Evolutionary conservation across 371 early-diverging fungal genomes (phyloP), one percentile per base, ranked within the genome.

Genomic region (Blyttiomyces sp.): DNA sequence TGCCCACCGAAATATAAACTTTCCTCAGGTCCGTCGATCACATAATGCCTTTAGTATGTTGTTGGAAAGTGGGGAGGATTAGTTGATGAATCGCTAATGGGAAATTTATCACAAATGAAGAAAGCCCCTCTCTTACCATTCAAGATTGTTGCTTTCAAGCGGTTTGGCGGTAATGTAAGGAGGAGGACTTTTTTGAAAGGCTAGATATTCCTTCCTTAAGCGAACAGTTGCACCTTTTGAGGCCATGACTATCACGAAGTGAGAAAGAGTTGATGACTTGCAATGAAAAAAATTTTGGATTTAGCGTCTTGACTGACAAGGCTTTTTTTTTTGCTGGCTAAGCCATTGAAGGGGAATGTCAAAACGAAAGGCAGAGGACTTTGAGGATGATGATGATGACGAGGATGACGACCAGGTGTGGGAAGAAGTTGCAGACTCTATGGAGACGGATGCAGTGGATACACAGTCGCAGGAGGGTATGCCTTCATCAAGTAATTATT

Each of bases 21-120:
- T 51, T 92, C 94, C 7, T 90, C 89, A 55, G 98, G 96, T 27
- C 98, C 98, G 31, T 80, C 83, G 60, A 97, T 84, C 23, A 95
- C 87, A 73, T 94, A 97, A 77, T 97, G 95, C 90, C 89, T 90
- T 42, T 4, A 48, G 4, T 11, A 39, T 13, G n/a, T 11, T 39
- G 39, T 39, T 13, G 11, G 39, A 11, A 39, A 11, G 13, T 39
- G 39, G n/a, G n/a, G n/a, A n/a, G n/a, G n/a, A n/a, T n/a, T n/a
- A n/a, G n/a, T n/a, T n/a, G n/a, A n/a, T n/a, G n/a, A n/a, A n/a
- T n/a, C n/a, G n/a, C n/a, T n/a, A n/a, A n/a, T n/a, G n/a, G n/a
- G n/a, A n/a, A n/a, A n/a, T n/a, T n/a, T n/a, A n/a, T n/a, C n/a
- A n/a, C n/a, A n/a, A n/a, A n/a, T n/a, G n/a, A 11, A 13, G 13